Evolutionary conservation across 2,329 filamentous ascomycete genomes (phyloP).

Genomic region (Cladophialophora chaetospira): DNA sequence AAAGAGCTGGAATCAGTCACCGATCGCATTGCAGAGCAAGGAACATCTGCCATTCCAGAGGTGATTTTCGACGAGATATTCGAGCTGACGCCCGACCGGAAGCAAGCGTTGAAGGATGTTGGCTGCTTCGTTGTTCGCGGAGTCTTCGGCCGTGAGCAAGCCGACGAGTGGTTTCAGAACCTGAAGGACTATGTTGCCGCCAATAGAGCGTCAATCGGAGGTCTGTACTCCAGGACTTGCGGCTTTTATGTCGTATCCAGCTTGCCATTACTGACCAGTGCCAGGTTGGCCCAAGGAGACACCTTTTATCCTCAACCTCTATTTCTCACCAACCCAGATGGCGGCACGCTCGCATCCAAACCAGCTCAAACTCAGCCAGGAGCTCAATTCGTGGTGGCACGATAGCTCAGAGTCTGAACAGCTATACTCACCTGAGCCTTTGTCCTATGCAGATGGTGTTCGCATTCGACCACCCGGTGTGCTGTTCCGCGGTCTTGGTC

Average conservation of each 20-base stretch:
- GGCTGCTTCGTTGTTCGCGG: slow-evolving; percentile 31
- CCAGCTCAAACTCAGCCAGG: slow-evolving; percentile 41
- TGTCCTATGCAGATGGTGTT: slow-evolving; percentile 45
- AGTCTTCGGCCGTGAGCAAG: slow-evolving; percentile 22
- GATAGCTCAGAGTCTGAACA: slow-evolving; percentile 36
- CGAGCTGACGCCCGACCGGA: slow-evolving; percentile 40
- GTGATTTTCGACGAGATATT: slow-evolving; percentile 38
- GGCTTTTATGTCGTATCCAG: not conserved
- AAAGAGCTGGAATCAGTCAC: slow-evolving; percentile 41
- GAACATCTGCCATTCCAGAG: slow-evolving; percentile 40
- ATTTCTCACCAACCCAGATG: slow-evolving; percentile 44
- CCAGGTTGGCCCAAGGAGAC: slow-evolving; percentile 41
- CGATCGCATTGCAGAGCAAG: slow-evolving; percentile 40
- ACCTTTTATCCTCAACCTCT: slow-evolving; percentile 46
- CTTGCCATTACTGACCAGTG: not conserved
- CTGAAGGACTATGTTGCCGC: slow-evolving; percentile 39
- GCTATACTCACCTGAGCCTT: slow-evolving; percentile 39
- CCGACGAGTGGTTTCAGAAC: slow-evolving; percentile 31
- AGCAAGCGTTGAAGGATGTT: slow-evolving; percentile 29
- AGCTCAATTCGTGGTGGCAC: slow-evolving; percentile 46
- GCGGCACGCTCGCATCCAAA: slow-evolving; percentile 43
- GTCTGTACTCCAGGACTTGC: slow-evolving; percentile 24
- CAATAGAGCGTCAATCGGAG: slow-evolving; percentile 31
- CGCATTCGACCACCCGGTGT: slow-evolving; percentile 44
- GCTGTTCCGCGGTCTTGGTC: slow-evolving; percentile 45